phyloP scores from a whole-genome alignment of 805 yeast species.

The Wilhelminamyces savonicus region DNA sequence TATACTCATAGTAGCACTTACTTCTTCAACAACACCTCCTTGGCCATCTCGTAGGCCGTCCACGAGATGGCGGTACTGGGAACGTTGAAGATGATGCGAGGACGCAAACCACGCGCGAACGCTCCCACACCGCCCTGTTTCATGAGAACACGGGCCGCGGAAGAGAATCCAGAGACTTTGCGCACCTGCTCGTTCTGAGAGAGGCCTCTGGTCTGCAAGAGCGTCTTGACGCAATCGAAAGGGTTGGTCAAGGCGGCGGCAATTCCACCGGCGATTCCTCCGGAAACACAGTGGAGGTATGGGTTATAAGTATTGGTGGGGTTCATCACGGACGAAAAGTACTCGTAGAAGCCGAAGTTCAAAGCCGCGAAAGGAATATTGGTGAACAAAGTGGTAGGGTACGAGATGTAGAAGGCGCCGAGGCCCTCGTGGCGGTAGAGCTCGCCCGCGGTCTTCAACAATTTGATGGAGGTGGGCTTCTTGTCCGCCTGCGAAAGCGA shows the following conservation, averaged over 20 bases:
- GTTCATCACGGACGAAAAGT: constrained; percentile 68
- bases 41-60: constrained; percentile 98
- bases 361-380: constrained; percentile 93
- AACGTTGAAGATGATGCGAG: constrained; percentile 86
- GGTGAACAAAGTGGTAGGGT: constrained; percentile 89
- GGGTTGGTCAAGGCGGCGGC: constrained; percentile 97
- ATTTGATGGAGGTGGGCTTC: constrained; percentile 19
- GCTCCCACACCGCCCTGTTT: constrained; percentile 55
- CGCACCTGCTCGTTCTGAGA: constrained; percentile 43
- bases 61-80: constrained; percentile 96
- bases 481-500: constrained; percentile 3
- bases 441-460: constrained; percentile 33
- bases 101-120: constrained; percentile 79
- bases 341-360: constrained; percentile 89
- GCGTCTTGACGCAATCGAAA: constrained; percentile 86
- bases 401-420: constrained; percentile 81
- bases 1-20: too few species aligned
- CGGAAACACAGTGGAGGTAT: constrained; percentile 82
- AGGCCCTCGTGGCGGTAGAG: constrained; percentile 62
- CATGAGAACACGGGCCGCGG: constrained; percentile 67
- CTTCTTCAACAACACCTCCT: constrained; percentile 60
- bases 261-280: constrained; percentile 89
- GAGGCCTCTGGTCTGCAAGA: constrained; percentile 75
- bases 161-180: constrained; percentile 56
- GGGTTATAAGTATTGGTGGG: constrained; percentile 82